These are phyloP conservation scores for Lignosus rhinocerotis DNA, from an alignment of 1,284 basidiomycete species.

Conservation along the genomic window DNA sequence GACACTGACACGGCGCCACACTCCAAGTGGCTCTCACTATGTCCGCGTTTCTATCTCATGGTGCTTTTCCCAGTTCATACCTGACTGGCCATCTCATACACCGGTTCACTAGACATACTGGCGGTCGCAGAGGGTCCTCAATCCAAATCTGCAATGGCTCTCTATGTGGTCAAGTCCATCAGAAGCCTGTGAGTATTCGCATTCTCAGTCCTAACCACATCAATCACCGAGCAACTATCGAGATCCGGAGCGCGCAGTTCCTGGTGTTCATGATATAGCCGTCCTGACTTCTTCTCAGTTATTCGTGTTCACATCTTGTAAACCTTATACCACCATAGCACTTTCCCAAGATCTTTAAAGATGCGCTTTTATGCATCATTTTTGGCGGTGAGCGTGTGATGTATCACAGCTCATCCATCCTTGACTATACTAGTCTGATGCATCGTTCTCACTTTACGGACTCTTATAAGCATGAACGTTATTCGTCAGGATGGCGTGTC, in stretches of 20 bases:
- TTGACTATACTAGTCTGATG: constrained; percentile 2
- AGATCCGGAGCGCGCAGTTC: neutral
- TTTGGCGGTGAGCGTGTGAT: too few relatives aligned
- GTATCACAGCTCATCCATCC: neutral
- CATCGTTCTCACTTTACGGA: neutral
- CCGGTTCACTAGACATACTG: too few relatives aligned
- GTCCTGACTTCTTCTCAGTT: too few relatives aligned
- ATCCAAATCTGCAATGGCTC: neutral
- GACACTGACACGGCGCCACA: neutral
- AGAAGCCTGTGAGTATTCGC: neutral
- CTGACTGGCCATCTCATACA: too few relatives aligned
- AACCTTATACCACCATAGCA: neutral
- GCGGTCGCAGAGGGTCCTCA: neutral
- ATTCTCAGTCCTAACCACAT: neutral
- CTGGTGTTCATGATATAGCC: neutral
- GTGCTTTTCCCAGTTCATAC: too few relatives aligned
- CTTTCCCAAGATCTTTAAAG: neutral
- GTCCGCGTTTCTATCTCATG: neutral
- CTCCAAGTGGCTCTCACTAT: neutral
- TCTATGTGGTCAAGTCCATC: too few relatives aligned
- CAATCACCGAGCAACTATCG: neutral
- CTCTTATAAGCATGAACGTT: neutral
- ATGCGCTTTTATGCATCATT: too few relatives aligned
- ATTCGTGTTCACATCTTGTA: neutral
- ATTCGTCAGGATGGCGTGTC: neutral